Conservation (phyloP, 768 basidiomycete species). For the Amanita pallidorosea region DNA sequence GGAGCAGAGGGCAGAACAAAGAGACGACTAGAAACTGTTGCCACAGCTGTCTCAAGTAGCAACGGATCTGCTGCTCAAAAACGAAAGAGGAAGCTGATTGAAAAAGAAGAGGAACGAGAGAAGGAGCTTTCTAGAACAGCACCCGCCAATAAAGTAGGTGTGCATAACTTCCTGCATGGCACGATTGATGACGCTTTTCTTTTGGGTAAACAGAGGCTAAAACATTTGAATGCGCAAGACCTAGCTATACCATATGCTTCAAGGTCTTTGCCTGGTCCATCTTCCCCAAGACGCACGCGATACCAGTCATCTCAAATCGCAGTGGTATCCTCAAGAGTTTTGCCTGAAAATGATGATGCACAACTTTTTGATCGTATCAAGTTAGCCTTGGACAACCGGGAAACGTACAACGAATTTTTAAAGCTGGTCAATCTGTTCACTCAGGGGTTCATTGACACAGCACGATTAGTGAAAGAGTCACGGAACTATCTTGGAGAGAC, state of each 20-base stretch:
- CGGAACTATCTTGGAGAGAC: constrained; percentile 66
- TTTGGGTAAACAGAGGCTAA: constrained; percentile 22
- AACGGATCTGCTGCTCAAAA: constrained; percentile 41
- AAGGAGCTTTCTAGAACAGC: constrained; percentile 16
- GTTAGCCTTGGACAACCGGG: constrained; percentile 56
- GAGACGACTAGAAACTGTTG: constrained; percentile 33
- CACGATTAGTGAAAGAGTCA: constrained; percentile 73
- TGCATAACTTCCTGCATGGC: neutral
- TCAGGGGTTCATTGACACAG: constrained; percentile 85
- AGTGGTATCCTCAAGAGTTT: constrained; percentile 16
- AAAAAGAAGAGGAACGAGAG: constrained; percentile 35
- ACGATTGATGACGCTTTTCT: constrained; percentile 5
- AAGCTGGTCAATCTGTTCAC: constrained; percentile 93
- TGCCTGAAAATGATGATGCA: constrained; percentile 32
- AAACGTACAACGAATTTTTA: constrained; percentile 88
- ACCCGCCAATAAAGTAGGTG: constrained; percentile 26
- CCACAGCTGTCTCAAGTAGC: constrained; percentile 16
- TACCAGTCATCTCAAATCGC: constrained; percentile 11
- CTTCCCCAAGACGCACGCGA: constrained; percentile 23
- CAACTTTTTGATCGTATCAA: constrained; percentile 92
- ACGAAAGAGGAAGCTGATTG: constrained; percentile 54
- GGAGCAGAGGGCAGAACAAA: constrained; percentile 28
- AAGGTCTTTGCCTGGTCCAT: constrained; percentile 21
- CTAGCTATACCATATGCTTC: constrained; percentile 24
- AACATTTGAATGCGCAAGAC: constrained; percentile 28